Evolutionary conservation across 2,329 filamentous ascomycete genomes (phyloP).

Genomic region (Fusarium dimerum): DNA sequence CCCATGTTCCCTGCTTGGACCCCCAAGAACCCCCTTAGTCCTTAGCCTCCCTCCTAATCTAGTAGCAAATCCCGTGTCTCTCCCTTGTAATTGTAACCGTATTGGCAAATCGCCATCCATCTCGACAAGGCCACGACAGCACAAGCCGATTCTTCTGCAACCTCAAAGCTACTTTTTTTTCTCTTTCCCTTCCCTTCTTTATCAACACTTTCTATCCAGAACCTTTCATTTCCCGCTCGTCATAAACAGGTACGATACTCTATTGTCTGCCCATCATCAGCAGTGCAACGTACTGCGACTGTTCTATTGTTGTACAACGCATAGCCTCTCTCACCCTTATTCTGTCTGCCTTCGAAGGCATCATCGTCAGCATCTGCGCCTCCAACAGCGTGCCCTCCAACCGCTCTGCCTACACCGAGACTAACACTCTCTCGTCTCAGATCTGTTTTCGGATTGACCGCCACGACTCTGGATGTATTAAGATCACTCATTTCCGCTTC

Average conservation of each 20-base stretch:
- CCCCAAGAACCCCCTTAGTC: neutral
- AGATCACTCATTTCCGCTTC: constrained; percentile 9
- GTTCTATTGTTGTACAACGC: constrained; percentile 6
- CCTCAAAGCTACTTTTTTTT: constrained; percentile 6
- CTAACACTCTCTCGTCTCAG: constrained; percentile 8
- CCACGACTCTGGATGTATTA: constrained; percentile 26
- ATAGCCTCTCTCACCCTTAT: neutral
- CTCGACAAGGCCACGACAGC: constrained; percentile 27
- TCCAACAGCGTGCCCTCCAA: constrained; percentile 1
- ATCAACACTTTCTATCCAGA: neutral
- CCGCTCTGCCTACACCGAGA: neutral
- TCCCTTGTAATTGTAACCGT: constrained; percentile 3
- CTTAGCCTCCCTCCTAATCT: constrained; percentile 16
- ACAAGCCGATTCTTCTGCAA: constrained; percentile 8
- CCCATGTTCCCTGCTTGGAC: too few species aligned
- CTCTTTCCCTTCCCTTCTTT: constrained; percentile 3
- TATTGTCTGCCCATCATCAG: constrained; percentile 5
- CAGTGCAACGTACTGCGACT: constrained; percentile 14
- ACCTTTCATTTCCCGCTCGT: neutral
- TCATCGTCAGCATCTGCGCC: constrained; percentile 3
- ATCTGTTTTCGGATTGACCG: constrained; percentile 7
- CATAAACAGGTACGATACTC: constrained; percentile 17
- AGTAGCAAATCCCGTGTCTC: constrained; percentile 14
- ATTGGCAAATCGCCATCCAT: neutral
- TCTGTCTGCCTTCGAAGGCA: neutral